Evolutionary conservation across 495 filamentous ascomycete species (phyloP).

Genomic region (Tuber aestivum): DNA sequence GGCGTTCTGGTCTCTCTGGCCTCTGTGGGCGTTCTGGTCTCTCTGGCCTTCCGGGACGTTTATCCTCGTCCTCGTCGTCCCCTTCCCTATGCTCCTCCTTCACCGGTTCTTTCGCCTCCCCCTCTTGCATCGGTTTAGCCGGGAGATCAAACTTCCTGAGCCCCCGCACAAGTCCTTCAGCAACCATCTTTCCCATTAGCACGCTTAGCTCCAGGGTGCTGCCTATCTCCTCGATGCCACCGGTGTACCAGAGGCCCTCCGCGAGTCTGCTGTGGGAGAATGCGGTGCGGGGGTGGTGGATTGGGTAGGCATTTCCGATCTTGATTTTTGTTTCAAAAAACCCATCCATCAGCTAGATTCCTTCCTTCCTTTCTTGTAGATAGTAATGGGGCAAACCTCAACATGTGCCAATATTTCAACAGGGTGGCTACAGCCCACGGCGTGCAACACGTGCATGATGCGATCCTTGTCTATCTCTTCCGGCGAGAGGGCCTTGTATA

Average conservation of each 20-base stretch:
- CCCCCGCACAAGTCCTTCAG: constrained; percentile 56
- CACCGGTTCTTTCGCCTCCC: background rate
- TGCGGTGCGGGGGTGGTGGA: constrained; percentile 68
- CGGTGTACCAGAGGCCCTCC: constrained; percentile 75
- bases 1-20: background rate
- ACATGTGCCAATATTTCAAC: constrained; percentile 59
- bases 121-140: background rate
- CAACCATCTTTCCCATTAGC: constrained; percentile 92
- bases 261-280: constrained; percentile 74
- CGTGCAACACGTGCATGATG: constrained; percentile 19
- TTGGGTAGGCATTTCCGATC: constrained; percentile 71
- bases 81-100: background rate
- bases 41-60: background rate
- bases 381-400: constrained; percentile 43
- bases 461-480: background rate
- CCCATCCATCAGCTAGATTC: background rate
- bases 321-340: constrained; percentile 41
- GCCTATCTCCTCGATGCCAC: constrained; percentile 87
- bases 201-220: constrained; percentile 93
- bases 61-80: background rate
- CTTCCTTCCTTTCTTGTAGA: background rate
- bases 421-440: background rate
- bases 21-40: background rate
- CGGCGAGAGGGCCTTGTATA: background rate
- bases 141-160: constrained; percentile 37